Percentiles rank a stretch among this genome's conserved stretches.
Conservation (phyloP, 805 yeast genomes). For the Jamesozyma hellenica region DNA sequence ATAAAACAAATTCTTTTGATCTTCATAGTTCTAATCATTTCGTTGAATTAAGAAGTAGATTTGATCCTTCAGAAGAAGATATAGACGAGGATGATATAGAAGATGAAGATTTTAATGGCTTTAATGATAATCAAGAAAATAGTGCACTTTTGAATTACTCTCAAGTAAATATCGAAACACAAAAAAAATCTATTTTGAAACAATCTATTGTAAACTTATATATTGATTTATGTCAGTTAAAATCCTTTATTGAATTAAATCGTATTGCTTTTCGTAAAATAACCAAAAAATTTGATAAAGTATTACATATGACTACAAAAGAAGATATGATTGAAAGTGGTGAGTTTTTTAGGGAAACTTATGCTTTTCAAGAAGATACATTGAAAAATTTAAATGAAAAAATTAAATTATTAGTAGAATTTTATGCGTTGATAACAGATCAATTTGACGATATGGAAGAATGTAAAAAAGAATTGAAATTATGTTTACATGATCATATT, state of each 20-base stretch:
- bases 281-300: slow-evolving; percentile 82
- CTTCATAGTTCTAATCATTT: not conserved
- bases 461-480: slow-evolving; percentile 46
- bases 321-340: slow-evolving; percentile 36
- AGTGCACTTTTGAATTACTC: slow-evolving; percentile 43
- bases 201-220: slow-evolving; percentile 53
- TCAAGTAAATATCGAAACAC: slow-evolving; percentile 41
- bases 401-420: slow-evolving; percentile 42
- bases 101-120: slow-evolving; percentile 28
- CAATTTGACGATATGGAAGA: slow-evolving; percentile 30
- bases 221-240: slow-evolving; percentile 70
- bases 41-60: slow-evolving; percentile 2
- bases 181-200: slow-evolving; percentile 54
- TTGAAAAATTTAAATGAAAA: slow-evolving; percentile 40
- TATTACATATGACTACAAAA: slow-evolving; percentile 47
- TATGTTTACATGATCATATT: slow-evolving; percentile 74
- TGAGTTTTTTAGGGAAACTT: slow-evolving; percentile 38
- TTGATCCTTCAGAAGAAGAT: slow-evolving; percentile 3
- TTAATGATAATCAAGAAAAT: slow-evolving; percentile 32
- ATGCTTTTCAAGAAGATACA: slow-evolving; percentile 46
- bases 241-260: slow-evolving; percentile 76
- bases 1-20: slow-evolving; percentile 1
- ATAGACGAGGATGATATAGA: slow-evolving; percentile 28
- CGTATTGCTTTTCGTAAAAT: slow-evolving; percentile 81
- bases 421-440: slow-evolving; percentile 43